Percentiles rank a stretch among this genome's conserved stretches.
These are phyloP conservation scores for Brassica nigra DNA, from an alignment of 345 rosid genomes.

Conservation along the genomic window DNA sequence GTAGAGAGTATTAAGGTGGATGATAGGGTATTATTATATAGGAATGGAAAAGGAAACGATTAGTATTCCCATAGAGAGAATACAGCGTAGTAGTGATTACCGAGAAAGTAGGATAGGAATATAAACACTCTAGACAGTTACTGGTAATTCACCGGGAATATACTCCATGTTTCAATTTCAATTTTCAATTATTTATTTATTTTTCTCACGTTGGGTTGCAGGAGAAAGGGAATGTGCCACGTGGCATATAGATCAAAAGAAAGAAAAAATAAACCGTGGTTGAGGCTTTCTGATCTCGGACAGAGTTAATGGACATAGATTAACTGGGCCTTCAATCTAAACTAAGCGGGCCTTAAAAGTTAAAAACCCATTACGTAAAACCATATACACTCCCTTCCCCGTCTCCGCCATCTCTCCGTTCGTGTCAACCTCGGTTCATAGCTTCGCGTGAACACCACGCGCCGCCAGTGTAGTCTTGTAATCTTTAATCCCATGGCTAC, in stretches of 20 bases:
- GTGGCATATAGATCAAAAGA: not conserved
- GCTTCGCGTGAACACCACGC: conserved; percentile 32
- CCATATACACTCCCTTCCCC: not conserved
- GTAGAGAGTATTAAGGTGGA: not conserved
- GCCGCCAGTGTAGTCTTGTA: conserved; percentile 24
- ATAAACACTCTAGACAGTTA: no score
- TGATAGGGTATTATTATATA: not conserved
- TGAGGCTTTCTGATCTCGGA: not conserved
- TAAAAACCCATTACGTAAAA: conserved; percentile 27
- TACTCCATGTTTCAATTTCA: not conserved
- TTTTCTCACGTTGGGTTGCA: no score
- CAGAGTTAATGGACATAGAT: not conserved
- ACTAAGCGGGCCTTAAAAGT: not conserved
- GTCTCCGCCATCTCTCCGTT: conserved; percentile 10
- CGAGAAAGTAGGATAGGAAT: no score
- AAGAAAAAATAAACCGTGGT: not conserved
- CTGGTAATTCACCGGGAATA: not conserved
- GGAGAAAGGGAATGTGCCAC: not conserved
- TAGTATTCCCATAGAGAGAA: not conserved
- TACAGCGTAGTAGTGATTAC: not conserved
- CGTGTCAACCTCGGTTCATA: not conserved
- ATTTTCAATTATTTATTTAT: no score
- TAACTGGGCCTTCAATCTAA: conserved; percentile 4
- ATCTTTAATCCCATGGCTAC: conserved; percentile 25
- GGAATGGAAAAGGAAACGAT: not conserved